phyloP scores from a whole-genome alignment of 2,329 filamentous ascomycete genomes.

The Paramyrothecium roridum region DNA sequence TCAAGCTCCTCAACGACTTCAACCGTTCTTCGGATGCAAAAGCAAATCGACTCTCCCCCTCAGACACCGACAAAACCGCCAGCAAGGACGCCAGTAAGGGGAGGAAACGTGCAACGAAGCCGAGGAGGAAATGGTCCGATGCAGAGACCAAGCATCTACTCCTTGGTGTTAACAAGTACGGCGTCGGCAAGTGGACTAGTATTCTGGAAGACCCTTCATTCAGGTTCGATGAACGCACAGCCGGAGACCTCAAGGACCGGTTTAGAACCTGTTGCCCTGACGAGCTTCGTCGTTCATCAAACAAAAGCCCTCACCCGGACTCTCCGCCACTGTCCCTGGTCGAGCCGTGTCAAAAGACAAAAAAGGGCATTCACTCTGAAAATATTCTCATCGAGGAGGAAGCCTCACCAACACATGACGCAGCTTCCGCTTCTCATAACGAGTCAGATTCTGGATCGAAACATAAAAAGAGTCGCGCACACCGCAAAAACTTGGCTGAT shows the following conservation, averaged over 20 bases:
- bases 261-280: constrained; percentile 64
- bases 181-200: constrained; percentile 63
- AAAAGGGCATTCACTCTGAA: constrained; percentile 49
- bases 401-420: constrained; percentile 20
- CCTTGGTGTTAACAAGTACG: constrained; percentile 58
- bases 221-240: constrained; percentile 57
- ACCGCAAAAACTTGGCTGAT: constrained; percentile 54
- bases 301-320: constrained; percentile 20
- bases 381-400: constrained; percentile 53
- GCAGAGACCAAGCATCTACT: constrained; percentile 62
- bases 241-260: constrained; percentile 63
- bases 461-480: constrained; percentile 49
- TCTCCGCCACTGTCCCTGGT: constrained; percentile 13
- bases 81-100: constrained; percentile 28
- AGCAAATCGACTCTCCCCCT: constrained; percentile 13
- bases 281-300: constrained; percentile 47
- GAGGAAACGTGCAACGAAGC: constrained; percentile 54
- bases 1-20: constrained; percentile 40
- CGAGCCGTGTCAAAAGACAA: constrained; percentile 33
- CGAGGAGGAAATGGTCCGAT: constrained; percentile 62
- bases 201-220: constrained; percentile 61
- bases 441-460: constrained; percentile 33
- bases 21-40: constrained; percentile 27
- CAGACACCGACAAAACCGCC: constrained; percentile 25
- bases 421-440: constrained; percentile 14